Evolutionary conservation across 83 land plant genomes (phyloP), one percentile per base, ranked within the genome.

Genomic region (Larix sibirica): DNA sequence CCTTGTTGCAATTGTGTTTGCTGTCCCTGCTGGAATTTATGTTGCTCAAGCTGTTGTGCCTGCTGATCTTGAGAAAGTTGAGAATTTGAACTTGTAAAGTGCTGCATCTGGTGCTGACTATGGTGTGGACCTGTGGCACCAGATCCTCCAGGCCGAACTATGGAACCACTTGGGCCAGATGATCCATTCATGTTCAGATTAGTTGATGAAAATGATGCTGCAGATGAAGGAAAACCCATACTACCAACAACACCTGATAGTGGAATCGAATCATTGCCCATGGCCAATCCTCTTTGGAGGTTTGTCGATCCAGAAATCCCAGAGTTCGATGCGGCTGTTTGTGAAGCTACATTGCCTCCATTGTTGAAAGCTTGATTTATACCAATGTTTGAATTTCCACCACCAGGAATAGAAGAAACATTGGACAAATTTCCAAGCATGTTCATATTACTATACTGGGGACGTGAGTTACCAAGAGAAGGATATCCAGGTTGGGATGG

Each of bases 341-440:
- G 80, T 21, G 80, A 65, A 58, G 80, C 80, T 21, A 89, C 92
- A 87, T 83, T 91, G 17, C 83, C 91, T 76, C 87, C 81, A 26
- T 20, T 36, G 40, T 58, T 82, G 74, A 86, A 88, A 9, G 90
- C 86, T 80, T 85, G 88, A 73, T 81, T 87, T 14, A 47, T 23
- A 24, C 54, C 58, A 24, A 82, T 78, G 61, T n/a, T 81, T 20
- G 36, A n/a, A 79, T 78, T 78, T 17, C 56, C 83, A 8, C 79
- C 85, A n/a, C 79, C 13, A 13, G 87, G 84, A 44, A 93, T 85
- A 8, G 96, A 89, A 3, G 91, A 82, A 38, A 88, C 87, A 85
- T 83, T 92, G 75, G 93, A 80, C 18, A 90, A 84, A 87, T 91
- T 92, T 17, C 92, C 92, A 13, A 91, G 87, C 89, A 94, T 65